phyloP scores from a whole-genome alignment of 768 basidiomycete species.

The Boletellus emodensis region DNA sequence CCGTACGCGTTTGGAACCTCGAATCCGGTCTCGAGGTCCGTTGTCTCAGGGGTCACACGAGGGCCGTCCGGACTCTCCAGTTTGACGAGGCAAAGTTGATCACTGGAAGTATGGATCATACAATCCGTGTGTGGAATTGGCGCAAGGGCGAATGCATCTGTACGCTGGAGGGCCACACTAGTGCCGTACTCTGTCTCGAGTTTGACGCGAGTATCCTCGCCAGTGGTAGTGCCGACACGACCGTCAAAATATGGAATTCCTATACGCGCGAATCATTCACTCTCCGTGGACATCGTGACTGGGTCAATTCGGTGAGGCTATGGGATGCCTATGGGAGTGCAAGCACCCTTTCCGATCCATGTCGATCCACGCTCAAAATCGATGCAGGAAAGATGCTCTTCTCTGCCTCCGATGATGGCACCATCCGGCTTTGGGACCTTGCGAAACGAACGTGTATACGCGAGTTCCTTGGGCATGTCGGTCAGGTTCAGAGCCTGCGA shows the following conservation, averaged over 20 bases:
- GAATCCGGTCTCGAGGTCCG: conserved; percentile 84
- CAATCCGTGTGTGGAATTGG: conserved; percentile 97
- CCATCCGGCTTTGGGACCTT: conserved; percentile 94
- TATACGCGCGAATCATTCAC: conserved; percentile 89
- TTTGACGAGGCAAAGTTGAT: conserved; percentile 95
- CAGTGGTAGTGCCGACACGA: conserved; percentile 90
- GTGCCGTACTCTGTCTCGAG: conserved; percentile 85
- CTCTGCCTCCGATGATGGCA: conserved; percentile 93
- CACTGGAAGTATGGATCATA: conserved; percentile 94
- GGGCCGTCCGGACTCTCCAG: conserved; percentile 89
- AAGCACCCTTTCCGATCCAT: conserved; percentile 10
- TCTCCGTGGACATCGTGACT: conserved; percentile 87
- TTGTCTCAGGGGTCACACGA: conserved; percentile 83
- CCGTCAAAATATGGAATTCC: conserved; percentile 94
- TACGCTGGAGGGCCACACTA: conserved; percentile 85
- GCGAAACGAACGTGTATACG: conserved; percentile 73
- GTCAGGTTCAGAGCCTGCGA: conserved; percentile 90
- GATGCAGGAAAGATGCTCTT: conserved; percentile 93
- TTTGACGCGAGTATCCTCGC: conserved; percentile 91
- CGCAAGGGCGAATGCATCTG: conserved; percentile 82
- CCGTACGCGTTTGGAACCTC: conserved; percentile 93
- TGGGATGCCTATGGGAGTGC: conserved; percentile 59
- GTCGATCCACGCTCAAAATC: conserved; percentile 47
- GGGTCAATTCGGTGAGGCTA: conserved; percentile 93
- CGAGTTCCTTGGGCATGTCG: conserved; percentile 85